Conservation (phyloP, 176 grass and related monocot genomes). For the Bonia amplexicaulis region DNA sequence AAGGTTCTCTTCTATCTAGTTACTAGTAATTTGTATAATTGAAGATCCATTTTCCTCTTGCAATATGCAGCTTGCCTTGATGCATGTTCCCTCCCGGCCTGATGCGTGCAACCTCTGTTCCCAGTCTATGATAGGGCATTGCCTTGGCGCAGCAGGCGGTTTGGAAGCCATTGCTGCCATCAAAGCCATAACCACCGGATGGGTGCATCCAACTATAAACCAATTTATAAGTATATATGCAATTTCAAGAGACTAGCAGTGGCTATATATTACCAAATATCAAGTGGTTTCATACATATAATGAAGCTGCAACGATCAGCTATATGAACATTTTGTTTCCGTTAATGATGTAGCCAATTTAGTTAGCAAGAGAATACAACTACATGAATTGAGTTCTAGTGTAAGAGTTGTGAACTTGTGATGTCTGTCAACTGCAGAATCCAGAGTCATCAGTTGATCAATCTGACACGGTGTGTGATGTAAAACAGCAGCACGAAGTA, state of each 20-base stretch:
- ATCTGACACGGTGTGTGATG: conserved; percentile 41
- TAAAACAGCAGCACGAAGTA: conserved; percentile 32
- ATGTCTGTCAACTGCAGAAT: conserved; percentile 28
- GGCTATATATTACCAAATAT: too few species aligned
- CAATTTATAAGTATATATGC: conserved; percentile 46
- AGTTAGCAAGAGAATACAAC: neutral
- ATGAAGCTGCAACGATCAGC: neutral
- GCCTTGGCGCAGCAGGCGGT: conserved; percentile 51
- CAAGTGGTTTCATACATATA: too few species aligned
- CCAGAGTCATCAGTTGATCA: conserved; percentile 25
- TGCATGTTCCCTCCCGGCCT: too few species aligned
- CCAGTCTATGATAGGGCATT: conserved; percentile 19
- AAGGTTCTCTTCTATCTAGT: conserved; percentile 22
- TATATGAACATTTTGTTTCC: neutral
- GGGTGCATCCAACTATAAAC: conserved; percentile 61
- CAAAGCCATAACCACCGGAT: conserved; percentile 55
- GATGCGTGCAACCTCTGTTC: too few species aligned
- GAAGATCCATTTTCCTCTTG: neutral
- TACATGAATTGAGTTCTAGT: neutral
- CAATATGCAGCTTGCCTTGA: neutral
- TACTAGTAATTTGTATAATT: neutral
- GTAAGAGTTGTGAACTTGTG: too few species aligned
- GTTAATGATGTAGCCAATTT: neutral
- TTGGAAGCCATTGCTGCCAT: conserved; percentile 58
- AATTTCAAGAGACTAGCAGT: neutral